Percentiles rank a stretch among this genome's conserved stretches.
phyloP scores from a whole-genome alignment of 2,329 filamentous ascomycete species.

The Sporothrix curviconia region DNA sequence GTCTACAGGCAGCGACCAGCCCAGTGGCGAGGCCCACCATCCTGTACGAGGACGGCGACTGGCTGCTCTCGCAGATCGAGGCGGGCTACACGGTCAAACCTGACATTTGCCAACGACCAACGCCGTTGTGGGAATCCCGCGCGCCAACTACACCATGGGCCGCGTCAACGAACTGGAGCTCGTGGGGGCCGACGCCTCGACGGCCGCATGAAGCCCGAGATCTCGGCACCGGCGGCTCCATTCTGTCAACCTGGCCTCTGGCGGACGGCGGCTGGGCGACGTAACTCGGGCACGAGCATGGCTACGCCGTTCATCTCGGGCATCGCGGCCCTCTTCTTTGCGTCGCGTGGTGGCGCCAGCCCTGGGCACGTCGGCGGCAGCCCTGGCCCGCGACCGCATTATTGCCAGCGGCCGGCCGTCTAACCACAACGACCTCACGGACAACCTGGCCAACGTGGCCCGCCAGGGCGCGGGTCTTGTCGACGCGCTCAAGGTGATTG shows the following conservation, averaged over 20 bases:
- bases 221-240: constrained; percentile 41
- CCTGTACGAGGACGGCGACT: constrained; percentile 8
- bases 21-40: constrained; percentile 22
- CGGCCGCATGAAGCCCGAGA: constrained; percentile 40
- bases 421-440: neutral
- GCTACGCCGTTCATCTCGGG: constrained; percentile 23
- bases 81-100: neutral
- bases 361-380: neutral
- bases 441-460: constrained; percentile 3
- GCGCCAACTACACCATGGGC: neutral
- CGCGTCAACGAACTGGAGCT: constrained; percentile 18
- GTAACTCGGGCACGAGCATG: constrained; percentile 49
- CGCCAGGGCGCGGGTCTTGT: constrained; percentile 16
- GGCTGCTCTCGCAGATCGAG: constrained; percentile 5
- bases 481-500: constrained; percentile 16
- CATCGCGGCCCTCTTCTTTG: constrained; percentile 8
- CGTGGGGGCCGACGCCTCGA: constrained; percentile 44
- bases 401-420: neutral
- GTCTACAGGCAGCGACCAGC: constrained; percentile 1
- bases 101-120: constrained; percentile 8
- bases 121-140: neutral
- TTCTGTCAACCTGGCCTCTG: constrained; percentile 45
- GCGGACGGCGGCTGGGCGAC: constrained; percentile 34
- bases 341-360: neutral
- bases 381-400: constrained; percentile 1